A percentile compares a stretch with the other conserved stretches of the same genome.
Evolutionary conservation across 2,329 filamentous ascomycete species (phyloP).

Genomic region (Elsinoe necatrix): DNA sequence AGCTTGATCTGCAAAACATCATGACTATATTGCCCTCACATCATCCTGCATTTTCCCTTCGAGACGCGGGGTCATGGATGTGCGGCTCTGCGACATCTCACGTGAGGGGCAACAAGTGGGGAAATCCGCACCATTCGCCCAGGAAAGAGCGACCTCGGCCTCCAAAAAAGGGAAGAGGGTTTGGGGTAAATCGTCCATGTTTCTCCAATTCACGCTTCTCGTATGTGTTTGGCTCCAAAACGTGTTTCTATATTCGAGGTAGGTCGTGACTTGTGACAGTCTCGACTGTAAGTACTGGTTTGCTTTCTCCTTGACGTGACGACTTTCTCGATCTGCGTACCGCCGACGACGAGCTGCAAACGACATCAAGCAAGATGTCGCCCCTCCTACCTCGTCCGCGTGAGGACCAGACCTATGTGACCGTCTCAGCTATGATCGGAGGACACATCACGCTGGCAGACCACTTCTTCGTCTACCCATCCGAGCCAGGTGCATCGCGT

Average conservation of each 20-base stretch:
- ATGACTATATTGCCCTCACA: conserved; percentile 13
- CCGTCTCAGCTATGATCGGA: conserved; percentile 13
- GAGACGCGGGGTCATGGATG: conserved; percentile 7
- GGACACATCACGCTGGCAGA: conserved; percentile 40
- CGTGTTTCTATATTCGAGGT: background rate
- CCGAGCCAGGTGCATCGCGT: conserved; percentile 35
- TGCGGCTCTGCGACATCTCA: conserved; percentile 8
- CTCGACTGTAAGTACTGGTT: background rate
- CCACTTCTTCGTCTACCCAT: conserved; percentile 38
- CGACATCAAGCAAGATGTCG: background rate
- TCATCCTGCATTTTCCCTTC: conserved; percentile 6
- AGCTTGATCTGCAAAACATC: conserved; percentile 3
- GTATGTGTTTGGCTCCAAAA: background rate
- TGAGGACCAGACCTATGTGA: conserved; percentile 6
- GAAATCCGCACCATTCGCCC: background rate
- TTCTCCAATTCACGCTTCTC: conserved; percentile 4
- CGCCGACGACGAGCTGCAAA: background rate
- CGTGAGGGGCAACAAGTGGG: conserved; percentile 14
- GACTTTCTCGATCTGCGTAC: background rate
- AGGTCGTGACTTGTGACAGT: background rate
- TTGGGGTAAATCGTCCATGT: conserved; percentile 2
- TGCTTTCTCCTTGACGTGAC: background rate
- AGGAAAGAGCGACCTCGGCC: conserved; percentile 2
- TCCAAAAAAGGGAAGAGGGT: background rate
- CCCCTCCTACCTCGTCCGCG: conserved; percentile 5